Base-by-base conservation (phyloP, 805 yeast species). In the Myxozyma udenii region DNA sequence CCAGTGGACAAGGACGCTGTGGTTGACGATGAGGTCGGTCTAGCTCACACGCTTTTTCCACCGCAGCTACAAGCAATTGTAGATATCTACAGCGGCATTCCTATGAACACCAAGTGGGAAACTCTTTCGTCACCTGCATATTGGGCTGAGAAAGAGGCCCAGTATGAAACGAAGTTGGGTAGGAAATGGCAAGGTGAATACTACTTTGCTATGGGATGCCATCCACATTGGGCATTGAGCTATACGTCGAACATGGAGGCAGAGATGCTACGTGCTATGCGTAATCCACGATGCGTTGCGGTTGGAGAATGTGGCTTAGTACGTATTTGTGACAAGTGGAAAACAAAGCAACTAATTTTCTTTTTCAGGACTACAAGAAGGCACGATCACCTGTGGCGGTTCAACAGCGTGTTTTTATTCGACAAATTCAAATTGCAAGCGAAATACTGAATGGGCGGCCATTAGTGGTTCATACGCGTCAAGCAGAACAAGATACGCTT, bases 231-330 rank as follows among this genome's bases (percentile, higher is more conserved):
- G n/a, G 54, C 58, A 5, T 26, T 23, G 22, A 18, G n/a, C 2
- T 51, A 53, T 23, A 30, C 28, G 3, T 35, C 36, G 1, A 39
- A 50, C 2, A 51, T 42, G 16, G 58, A 50, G 35, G 46, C 28
- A 28, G 37, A 45, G 42, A 53, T 53, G 48, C n/a, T 45, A 42
- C 41, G 32, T 16, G 58, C 55, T 2, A 44, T 36, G 55, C 6
- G 41, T 3, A 44, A 50, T 42, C 56, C 58, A 1, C 37, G 46
- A 19, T 45, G 56, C 22, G 55, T 53, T 3, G 58, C 58, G 7
- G 51, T 53, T 5, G 58, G 58, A 14, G 58, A 53, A 35, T 53
- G 58, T 23, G 58, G 58, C 12, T 42, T 53, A 24, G 56, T 46
- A 30, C 9, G 55, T 30, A 12, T 2, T 7, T 16, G 4, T 9